These are phyloP conservation scores for Cyberlindnera bimundalis DNA, from an alignment of 805 yeast genomes.

Conservation along the genomic window DNA sequence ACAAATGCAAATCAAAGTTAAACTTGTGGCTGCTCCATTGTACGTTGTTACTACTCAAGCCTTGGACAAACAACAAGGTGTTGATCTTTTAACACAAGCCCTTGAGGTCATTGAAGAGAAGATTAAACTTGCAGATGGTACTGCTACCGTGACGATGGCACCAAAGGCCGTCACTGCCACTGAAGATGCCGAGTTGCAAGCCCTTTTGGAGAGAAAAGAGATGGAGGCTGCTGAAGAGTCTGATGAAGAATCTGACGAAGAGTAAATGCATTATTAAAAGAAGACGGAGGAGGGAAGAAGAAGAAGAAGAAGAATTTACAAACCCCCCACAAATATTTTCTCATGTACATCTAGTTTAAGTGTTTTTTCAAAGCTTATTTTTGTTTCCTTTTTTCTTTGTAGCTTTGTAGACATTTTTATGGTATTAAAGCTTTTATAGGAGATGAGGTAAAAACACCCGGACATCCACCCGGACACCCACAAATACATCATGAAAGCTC, in stretches of 20 bases:
- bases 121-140: conserved; percentile 75
- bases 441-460: conserved; percentile 1
- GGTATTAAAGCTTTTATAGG: not conserved
- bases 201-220: conserved; percentile 90
- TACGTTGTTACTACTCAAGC: conserved; percentile 93
- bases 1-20: conserved; percentile 84
- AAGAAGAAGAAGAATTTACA: too few species aligned
- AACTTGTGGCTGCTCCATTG: conserved; percentile 95
- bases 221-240: conserved; percentile 79
- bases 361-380: not conserved
- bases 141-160: conserved; percentile 91
- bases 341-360: conserved; percentile 1
- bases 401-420: not conserved
- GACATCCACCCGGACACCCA: not conserved
- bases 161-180: conserved; percentile 99
- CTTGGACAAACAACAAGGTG: conserved; percentile 86
- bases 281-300: too few species aligned
- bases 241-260: conserved; percentile 50
- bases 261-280: conserved; percentile 16
- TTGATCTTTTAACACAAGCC: conserved; percentile 73
- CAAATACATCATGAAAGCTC: too few species aligned
- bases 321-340: too few species aligned
- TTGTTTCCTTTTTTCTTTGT: not conserved
- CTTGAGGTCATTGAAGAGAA: conserved; percentile 69
- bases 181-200: conserved; percentile 97